These are phyloP conservation scores for Yarrowia porcina DNA, from an alignment of 805 yeast genomes.

Conservation along the genomic window DNA sequence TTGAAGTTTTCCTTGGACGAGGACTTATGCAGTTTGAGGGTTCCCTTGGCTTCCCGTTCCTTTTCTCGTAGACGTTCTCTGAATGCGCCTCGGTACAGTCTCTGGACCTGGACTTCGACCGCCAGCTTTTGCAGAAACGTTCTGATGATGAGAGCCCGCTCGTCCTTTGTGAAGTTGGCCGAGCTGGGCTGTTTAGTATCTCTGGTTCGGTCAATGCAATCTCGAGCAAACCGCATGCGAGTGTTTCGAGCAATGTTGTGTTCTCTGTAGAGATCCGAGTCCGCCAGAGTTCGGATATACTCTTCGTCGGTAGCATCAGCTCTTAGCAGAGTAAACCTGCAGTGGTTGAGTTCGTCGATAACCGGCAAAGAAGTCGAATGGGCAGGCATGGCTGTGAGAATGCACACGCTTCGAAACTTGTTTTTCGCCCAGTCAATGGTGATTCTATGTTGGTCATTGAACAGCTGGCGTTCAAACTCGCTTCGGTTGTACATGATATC, in stretches of 20 bases:
- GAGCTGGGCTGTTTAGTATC: slow-evolving; percentile 21
- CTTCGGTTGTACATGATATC: slow-evolving; percentile 54
- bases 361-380: slow-evolving; percentile 37
- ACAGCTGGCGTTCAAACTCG: slow-evolving; percentile 44
- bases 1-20: slow-evolving; percentile 6
- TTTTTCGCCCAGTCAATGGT: slow-evolving; percentile 65
- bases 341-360: slow-evolving; percentile 35
- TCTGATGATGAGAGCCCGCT: slow-evolving; percentile 46
- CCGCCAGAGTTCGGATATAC: slow-evolving; percentile 46
- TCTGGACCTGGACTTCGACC: slow-evolving; percentile 59
- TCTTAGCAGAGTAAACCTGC: slow-evolving; percentile 42
- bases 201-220: slow-evolving; percentile 33
- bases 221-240: slow-evolving; percentile 44
- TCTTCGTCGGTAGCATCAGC: slow-evolving; percentile 46
- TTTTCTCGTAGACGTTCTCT: slow-evolving; percentile 17
- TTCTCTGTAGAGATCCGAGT: slow-evolving; percentile 55
- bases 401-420: slow-evolving; percentile 59
- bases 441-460: slow-evolving; percentile 60
- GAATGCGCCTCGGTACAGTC: slow-evolving; percentile 54
- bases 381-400: slow-evolving; percentile 51
- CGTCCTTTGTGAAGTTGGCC: slow-evolving; percentile 37
- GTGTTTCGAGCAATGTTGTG: slow-evolving; percentile 46
- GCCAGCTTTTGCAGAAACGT: slow-evolving; percentile 53
- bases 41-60: not conserved
- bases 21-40: not conserved